Base-by-base conservation (phyloP, 352 stramenopile genomes). In the Thalassiosira hispida region DNA sequence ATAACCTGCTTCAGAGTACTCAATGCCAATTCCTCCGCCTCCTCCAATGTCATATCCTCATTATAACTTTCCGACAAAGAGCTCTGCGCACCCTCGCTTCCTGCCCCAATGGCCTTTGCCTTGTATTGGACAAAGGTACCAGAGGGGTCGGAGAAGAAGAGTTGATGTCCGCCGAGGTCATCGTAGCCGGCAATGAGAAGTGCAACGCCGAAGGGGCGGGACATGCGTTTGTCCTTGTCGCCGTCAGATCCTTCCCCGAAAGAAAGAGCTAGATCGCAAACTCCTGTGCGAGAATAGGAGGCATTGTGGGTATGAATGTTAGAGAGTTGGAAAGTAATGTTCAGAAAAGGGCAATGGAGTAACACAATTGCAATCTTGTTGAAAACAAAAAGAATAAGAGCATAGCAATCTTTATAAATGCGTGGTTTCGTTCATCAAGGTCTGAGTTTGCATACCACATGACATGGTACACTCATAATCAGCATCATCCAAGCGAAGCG, bases 101-200 rank as follows among this genome's bases (percentile, higher is more conserved):
- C 98, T 23, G 96, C 97, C 40, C 98, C 98, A 73, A 99, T 99
- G 33, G 97, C 97, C 82, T 99, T 98, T 44, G 97, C 97, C 88
- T 99, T 98, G 81, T 99, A 98, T 60, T 96, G 92, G 61, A 98
- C 96, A 89, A 98, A 99, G 49, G 97, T 99, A 68, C 98, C 98
- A 14, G 94, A 98, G 12, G 97, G 97, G 87, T 99, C 97, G 29
- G 89, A 93, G 79, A 96, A 98, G 86, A 97, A 99, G 64, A 98
- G 96, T 64, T 99, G 95, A 74, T 97, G 95, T 61, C 95, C 96
- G 4, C 96, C 92, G 20, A 96, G 87, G 68, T 98, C 96, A 85
- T 99, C 96, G 56, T 97, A 94, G 31, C 98, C 98, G 0, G 96
- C 97, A 27, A 99, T 92, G 57, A 99, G 92, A 63, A 99, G 91